These are phyloP conservation scores for Colletotrichum navitas DNA, from an alignment of 2,329 filamentous ascomycete genomes.

Conservation along the genomic window DNA sequence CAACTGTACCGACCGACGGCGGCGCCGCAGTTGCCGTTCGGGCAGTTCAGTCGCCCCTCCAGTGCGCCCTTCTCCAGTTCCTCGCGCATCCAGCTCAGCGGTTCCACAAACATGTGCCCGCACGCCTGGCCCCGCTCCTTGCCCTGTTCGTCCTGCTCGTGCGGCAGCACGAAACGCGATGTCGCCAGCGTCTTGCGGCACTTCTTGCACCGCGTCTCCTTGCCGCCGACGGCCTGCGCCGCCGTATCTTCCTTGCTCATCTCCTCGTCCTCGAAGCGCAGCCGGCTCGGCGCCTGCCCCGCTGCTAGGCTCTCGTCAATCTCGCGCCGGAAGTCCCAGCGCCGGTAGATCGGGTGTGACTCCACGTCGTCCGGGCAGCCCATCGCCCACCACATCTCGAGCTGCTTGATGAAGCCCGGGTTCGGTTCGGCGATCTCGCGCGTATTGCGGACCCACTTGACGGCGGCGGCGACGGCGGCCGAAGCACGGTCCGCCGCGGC, in stretches of 20 bases:
- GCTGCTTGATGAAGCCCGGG: conserved; percentile 88
- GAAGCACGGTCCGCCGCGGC: conserved; percentile 53
- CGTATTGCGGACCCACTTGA: conserved; percentile 76
- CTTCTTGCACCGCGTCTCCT: conserved; percentile 88
- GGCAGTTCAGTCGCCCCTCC: conserved; percentile 87
- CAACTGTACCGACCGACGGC: conserved; percentile 95
- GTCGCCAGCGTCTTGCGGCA: conserved; percentile 78
- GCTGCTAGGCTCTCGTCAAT: conserved; percentile 72
- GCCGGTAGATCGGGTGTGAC: conserved; percentile 81
- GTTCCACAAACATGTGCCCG: conserved; percentile 91
- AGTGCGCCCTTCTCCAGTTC: conserved; percentile 84
- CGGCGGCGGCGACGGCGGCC: conserved; percentile 69
- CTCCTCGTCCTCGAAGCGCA: conserved; percentile 85
- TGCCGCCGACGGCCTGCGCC: conserved; percentile 45
- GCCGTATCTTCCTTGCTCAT: conserved; percentile 44
- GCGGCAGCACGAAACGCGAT: conserved; percentile 73
- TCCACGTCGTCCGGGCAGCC: conserved; percentile 77
- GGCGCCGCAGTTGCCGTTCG: conserved; percentile 80
- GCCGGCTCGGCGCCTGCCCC: conserved; percentile 83
- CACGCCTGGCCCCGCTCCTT: conserved; percentile 60
- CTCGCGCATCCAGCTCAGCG: conserved; percentile 93
- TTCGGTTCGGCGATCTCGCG: conserved; percentile 90
- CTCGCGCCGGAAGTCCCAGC: conserved; percentile 71
- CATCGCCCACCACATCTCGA: conserved; percentile 90
- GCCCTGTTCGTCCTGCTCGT: conserved; percentile 56